These are phyloP conservation scores for Spergularia azorica DNA, from an alignment of 179 eudicot species.

Conservation along the genomic window DNA sequence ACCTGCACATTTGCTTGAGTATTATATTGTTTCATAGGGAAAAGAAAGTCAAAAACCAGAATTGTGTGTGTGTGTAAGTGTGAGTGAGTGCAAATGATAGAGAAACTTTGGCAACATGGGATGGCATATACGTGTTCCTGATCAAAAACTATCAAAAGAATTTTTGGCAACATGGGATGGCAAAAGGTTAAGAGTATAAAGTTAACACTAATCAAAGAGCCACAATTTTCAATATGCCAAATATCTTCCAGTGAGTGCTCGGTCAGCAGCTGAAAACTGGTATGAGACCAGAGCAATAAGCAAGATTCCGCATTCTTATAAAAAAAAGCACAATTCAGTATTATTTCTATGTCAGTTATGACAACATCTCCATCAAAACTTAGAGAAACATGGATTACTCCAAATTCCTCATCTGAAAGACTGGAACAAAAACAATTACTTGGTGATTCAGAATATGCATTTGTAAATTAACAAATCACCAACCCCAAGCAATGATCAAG, in stretches of 20 bases:
- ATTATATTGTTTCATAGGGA: constrained; percentile 16
- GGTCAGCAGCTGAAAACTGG: neutral
- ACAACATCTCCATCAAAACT: neutral
- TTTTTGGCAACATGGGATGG: neutral
- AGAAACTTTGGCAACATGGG: neutral
- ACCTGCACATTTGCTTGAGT: constrained; percentile 44
- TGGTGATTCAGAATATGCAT: neutral
- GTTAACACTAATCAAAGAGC: neutral
- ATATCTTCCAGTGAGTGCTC: neutral
- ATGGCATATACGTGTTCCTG: neutral
- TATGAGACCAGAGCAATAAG: neutral
- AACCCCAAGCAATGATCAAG: neutral
- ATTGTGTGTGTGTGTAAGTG: neutral
- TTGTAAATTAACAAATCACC: neutral
- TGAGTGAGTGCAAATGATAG: neutral
- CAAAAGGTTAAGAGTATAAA: neutral
- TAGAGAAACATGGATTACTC: neutral
- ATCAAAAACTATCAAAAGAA: neutral
- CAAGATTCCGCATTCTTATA: too few species aligned
- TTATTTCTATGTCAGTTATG: neutral
- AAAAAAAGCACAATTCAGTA: neutral
- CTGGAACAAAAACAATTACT: neutral
- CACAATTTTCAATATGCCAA: neutral
- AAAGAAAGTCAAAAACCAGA: neutral
- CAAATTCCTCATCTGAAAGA: neutral